Base-by-base conservation (phyloP, 441 rosid species). In the Gossypium davidsonii region DNA sequence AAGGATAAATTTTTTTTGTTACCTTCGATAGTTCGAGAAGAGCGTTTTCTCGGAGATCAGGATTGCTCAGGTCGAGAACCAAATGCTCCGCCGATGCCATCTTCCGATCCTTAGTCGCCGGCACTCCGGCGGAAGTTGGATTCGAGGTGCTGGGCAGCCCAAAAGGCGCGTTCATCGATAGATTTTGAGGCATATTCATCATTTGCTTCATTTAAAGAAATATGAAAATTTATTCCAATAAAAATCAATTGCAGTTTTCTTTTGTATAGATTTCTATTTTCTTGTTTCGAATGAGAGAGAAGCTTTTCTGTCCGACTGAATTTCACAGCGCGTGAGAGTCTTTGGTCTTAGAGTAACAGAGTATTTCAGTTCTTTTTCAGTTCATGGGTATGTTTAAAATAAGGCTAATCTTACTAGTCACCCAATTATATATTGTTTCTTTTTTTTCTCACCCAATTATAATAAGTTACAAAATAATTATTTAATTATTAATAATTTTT, bases 1-100 rank as follows among this genome's bases (percentile, higher is more conserved):
- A 15, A 56, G 10, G 26, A 21, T 12, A 62, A 53, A 0, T 44
- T 14, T 4, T 25, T 25, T 23, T 10, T 12, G 6, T 53, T 75
- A 91, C 99, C 97, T 91, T 95, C 34, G 97, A 91, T 71, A 95
- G 95, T 74, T 95, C 98, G 59, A 95, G 95, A 18, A 95, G 94
- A 51, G 97, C 99, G 71, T 93, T 93, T 72, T 95, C 99, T 58
- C 98, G 87, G 81, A 91, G 97, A 81, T 95, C 99, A 2, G 98
- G 98, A 79, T 91, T 91, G 79, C 98, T 90, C 15, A 95, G 95
- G 76, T 95, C 98, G 76, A 92, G 99, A 5, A 95, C 98, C 80
- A 95, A 77, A 44, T 93, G 93, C 79, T 95, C 98, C 0, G 97
- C 99, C 8, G 99, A 90, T 8, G 93, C 97, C 97, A 95, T 82